A percentile compares a stretch with the other conserved stretches of the same genome.
phyloP scores from a whole-genome alignment of 208 protist species.

The Trypanosoma brucei region DNA sequence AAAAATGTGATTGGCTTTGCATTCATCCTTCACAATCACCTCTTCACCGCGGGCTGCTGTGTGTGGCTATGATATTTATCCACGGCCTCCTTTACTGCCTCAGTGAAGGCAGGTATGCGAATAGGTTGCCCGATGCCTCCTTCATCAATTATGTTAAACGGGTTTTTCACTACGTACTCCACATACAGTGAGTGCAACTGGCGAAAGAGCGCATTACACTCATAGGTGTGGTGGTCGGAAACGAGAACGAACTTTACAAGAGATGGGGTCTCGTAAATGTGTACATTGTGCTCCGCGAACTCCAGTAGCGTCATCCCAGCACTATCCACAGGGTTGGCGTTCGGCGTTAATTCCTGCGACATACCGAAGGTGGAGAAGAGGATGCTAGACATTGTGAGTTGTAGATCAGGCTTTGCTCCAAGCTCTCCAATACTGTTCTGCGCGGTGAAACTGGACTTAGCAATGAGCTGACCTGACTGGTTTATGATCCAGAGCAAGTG shows the following conservation, averaged over 20 bases:
- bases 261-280: slow-evolving; percentile 81
- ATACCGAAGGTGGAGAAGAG: slow-evolving; percentile 84
- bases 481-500: slow-evolving; percentile 87
- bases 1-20: background rate
- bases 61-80: slow-evolving; percentile 29
- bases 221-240: slow-evolving; percentile 56
- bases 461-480: slow-evolving; percentile 80
- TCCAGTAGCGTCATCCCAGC: slow-evolving; percentile 80
- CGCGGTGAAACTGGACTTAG: slow-evolving; percentile 63
- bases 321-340: slow-evolving; percentile 74
- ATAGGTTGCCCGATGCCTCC: slow-evolving; percentile 82
- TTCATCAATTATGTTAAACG: slow-evolving; percentile 83
- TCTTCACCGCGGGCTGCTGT: background rate
- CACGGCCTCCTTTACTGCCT: slow-evolving; percentile 46
- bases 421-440: slow-evolving; percentile 73
- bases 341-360: slow-evolving; percentile 81
- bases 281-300: slow-evolving; percentile 81
- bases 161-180: slow-evolving; percentile 77
- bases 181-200: slow-evolving; percentile 73
- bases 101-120: slow-evolving; percentile 74
- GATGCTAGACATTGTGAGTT: slow-evolving; percentile 78
- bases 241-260: slow-evolving; percentile 75
- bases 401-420: slow-evolving; percentile 71
- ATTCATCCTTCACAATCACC: background rate
- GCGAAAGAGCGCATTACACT: slow-evolving; percentile 49